These are phyloP conservation scores for Mortierella claussenii DNA, from an alignment of 192 early-diverging fungal species.

Conservation along the genomic window DNA sequence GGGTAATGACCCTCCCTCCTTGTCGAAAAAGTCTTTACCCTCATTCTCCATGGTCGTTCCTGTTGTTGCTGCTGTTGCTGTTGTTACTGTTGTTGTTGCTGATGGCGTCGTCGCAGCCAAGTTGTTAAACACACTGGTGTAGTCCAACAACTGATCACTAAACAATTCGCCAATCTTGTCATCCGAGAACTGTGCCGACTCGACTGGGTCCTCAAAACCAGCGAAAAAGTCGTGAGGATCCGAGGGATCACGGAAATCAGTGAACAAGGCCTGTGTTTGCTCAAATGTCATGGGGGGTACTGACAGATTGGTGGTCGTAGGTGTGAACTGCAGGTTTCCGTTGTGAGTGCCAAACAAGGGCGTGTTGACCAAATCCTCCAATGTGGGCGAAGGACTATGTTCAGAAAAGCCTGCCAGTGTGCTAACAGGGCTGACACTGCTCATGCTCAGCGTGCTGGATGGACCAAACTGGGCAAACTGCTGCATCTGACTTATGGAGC, in stretches of 20 bases:
- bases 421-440: conserved; percentile 17
- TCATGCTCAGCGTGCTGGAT: conserved; percentile 2
- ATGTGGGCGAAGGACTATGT: conserved; percentile 25
- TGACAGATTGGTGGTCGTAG: conserved; percentile 2
- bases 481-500: background rate
- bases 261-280: conserved; percentile 44
- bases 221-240: conserved; percentile 26
- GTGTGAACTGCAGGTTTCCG: conserved; percentile 3
- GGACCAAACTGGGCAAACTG: background rate
- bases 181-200: background rate
- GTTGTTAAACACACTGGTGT: conserved; percentile 17
- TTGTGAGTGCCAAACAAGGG: conserved; percentile 22
- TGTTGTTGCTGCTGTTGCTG: background rate
- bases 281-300: conserved; percentile 31
- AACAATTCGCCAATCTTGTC: conserved; percentile 23
- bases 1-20: background rate
- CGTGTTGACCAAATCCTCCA: conserved; percentile 32
- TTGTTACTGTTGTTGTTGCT: background rate
- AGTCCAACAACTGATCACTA: conserved; percentile 39
- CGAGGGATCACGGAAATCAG: conserved; percentile 46
- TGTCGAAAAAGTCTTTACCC: conserved; percentile 4
- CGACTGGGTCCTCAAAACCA: conserved; percentile 27
- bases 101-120: conserved; percentile 14
- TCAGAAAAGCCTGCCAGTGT: conserved; percentile 20
- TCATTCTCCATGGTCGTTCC: conserved; percentile 4